Conservation (phyloP, 768 basidiomycete genomes). For the Phylloporus sp. region DNA sequence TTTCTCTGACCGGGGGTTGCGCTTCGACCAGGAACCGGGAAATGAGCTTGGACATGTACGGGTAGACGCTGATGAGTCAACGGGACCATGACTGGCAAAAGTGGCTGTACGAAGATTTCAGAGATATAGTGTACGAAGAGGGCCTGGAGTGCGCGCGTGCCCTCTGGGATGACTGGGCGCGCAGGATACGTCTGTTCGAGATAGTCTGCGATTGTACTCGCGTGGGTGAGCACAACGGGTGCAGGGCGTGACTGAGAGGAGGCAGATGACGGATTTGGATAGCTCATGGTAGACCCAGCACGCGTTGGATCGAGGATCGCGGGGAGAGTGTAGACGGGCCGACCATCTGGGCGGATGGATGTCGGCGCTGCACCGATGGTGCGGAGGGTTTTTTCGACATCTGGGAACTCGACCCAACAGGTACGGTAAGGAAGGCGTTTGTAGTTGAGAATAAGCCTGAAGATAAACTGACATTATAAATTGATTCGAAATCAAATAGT, state of each 20-base stretch:
- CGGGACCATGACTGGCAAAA: slow-evolving; percentile 69
- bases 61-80: slow-evolving; percentile 61
- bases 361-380: slow-evolving; percentile 59
- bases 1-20: neutral
- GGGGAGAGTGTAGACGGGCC: slow-evolving; percentile 64
- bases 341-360: slow-evolving; percentile 49
- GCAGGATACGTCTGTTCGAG: slow-evolving; percentile 67
- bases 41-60: slow-evolving; percentile 50
- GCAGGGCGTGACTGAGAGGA: slow-evolving; percentile 30
- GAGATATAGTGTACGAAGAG: slow-evolving; percentile 70
- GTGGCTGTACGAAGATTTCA: slow-evolving; percentile 59
- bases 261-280: neutral
- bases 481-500: neutral
- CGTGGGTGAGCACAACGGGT: slow-evolving; percentile 55
- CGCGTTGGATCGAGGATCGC: slow-evolving; percentile 56
- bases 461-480: neutral
- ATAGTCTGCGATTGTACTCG: slow-evolving; percentile 65
- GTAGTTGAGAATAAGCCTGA: slow-evolving; percentile 73
- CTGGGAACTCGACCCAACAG: slow-evolving; percentile 65
- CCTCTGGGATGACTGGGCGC: slow-evolving; percentile 67
- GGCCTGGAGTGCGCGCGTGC: slow-evolving; percentile 61
- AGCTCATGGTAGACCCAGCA: neutral
- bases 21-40: slow-evolving; percentile 31
- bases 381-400: slow-evolving; percentile 59
- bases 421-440: slow-evolving; percentile 70